Conservation (phyloP, 2,329 filamentous ascomycete genomes). For the Magnaporthiopsis rhizophila region DNA sequence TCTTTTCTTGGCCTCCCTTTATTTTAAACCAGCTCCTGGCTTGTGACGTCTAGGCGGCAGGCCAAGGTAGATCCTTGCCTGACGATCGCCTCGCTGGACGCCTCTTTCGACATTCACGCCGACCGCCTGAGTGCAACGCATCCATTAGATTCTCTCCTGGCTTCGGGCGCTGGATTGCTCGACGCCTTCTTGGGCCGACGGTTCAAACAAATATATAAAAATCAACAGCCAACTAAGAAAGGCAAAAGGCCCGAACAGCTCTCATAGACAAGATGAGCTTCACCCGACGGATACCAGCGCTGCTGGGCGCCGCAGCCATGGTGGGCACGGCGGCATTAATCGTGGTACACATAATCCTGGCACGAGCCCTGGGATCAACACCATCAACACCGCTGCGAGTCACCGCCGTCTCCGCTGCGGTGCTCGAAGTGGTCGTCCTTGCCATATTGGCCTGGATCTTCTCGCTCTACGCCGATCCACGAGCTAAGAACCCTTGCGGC, state of each 20-base stretch:
- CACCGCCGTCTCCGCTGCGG: conserved; percentile 29
- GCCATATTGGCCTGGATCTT: conserved; percentile 25
- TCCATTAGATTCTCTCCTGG: not conserved
- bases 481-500: conserved; percentile 11
- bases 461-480: conserved; percentile 20
- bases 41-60: not conserved
- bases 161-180: conserved; percentile 7
- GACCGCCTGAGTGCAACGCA: too few species aligned
- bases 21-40: too few species aligned
- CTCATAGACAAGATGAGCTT: conserved; percentile 23
- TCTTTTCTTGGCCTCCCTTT: too few species aligned
- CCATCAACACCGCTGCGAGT: conserved; percentile 23
- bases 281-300: conserved; percentile 24
- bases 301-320: conserved; percentile 27
- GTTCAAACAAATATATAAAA: not conserved
- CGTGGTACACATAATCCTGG: conserved; percentile 32
- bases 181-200: not conserved
- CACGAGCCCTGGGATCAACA: conserved; percentile 21
- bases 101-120: not conserved
- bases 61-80: conserved; percentile 5
- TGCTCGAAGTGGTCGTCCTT: conserved; percentile 30
- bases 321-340: conserved; percentile 31
- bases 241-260: not conserved
- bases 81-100: conserved; percentile 1
- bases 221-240: too few species aligned